A percentile compares a stretch with the other conserved stretches of the same genome.
phyloP scores from a whole-genome alignment of 345 rosid genomes.

The Salix viminalis region DNA sequence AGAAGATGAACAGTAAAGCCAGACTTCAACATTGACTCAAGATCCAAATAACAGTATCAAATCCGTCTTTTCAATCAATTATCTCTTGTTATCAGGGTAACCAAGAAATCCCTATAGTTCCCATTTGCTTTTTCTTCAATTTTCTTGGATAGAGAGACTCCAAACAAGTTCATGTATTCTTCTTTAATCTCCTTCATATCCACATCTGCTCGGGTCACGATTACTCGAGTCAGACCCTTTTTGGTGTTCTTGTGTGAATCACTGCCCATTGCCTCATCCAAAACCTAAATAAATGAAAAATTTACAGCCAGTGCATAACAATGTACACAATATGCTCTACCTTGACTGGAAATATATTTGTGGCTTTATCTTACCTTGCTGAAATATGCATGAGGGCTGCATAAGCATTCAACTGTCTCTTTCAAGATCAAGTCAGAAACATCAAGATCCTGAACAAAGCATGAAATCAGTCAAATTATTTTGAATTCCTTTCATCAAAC shows the following conservation, averaged over 20 bases:
- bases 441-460: slow-evolving; percentile 47
- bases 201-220: slow-evolving; percentile 61
- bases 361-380: slow-evolving; percentile 44
- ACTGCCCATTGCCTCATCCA: slow-evolving; percentile 49
- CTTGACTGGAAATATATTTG: no score
- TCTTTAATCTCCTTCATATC: slow-evolving; percentile 56
- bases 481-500: no score
- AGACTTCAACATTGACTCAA: slow-evolving; percentile 5
- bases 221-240: slow-evolving; percentile 64
- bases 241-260: slow-evolving; percentile 50
- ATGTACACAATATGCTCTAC: background rate
- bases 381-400: slow-evolving; percentile 58
- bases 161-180: slow-evolving; percentile 40
- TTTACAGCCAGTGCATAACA: background rate
- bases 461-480: background rate
- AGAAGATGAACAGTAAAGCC: background rate
- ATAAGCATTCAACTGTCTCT: slow-evolving; percentile 56
- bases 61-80: slow-evolving; percentile 16
- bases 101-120: slow-evolving; percentile 72
- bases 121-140: slow-evolving; percentile 59
- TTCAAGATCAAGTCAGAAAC: slow-evolving; percentile 33
- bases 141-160: slow-evolving; percentile 39
- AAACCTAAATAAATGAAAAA: slow-evolving; percentile 34
- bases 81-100: slow-evolving; percentile 47
- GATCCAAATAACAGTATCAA: background rate